These are phyloP conservation scores for Globisporangium camurandrum DNA, from an alignment of 352 stramenopile species.

Conservation along the genomic window DNA sequence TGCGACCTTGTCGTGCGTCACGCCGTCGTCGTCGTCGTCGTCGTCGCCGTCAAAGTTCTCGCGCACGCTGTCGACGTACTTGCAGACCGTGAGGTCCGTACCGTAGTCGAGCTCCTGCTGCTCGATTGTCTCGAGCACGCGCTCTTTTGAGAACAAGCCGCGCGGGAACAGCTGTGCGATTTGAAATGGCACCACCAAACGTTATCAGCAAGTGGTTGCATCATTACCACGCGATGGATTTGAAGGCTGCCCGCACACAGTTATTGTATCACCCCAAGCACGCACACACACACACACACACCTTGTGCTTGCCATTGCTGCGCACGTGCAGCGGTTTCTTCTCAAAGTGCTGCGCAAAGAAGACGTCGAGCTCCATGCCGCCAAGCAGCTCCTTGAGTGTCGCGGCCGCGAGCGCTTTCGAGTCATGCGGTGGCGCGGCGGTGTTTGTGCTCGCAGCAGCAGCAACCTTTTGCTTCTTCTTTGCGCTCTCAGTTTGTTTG, in stretches of 20 bases:
- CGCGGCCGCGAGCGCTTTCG: slow-evolving; percentile 17
- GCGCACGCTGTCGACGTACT: slow-evolving; percentile 57
- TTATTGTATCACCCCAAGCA: background rate
- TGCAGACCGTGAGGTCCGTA: slow-evolving; percentile 68
- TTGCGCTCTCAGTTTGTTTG: background rate
- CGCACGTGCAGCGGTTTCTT: slow-evolving; percentile 76
- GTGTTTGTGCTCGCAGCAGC: background rate
- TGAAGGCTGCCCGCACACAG: no score
- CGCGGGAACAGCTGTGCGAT: slow-evolving; percentile 33
- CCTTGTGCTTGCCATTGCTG: slow-evolving; percentile 33
- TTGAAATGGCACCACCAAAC: no score
- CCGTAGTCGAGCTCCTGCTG: slow-evolving; percentile 49
- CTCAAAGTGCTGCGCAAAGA: slow-evolving; percentile 75
- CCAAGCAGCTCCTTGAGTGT: slow-evolving; percentile 48
- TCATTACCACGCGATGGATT: no score
- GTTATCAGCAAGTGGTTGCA: no score
- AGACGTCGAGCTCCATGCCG: slow-evolving; percentile 49
- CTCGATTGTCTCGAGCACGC: slow-evolving; percentile 52
- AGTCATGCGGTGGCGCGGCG: background rate
- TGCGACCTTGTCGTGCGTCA: slow-evolving; percentile 44
- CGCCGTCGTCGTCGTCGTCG: slow-evolving; percentile 38
- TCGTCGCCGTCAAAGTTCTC: slow-evolving; percentile 62
- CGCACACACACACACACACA: background rate
- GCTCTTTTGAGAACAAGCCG: slow-evolving; percentile 60
- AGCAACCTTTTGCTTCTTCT: slow-evolving; percentile 11